Percentiles rank a stretch among this genome's conserved stretches.
These are phyloP conservation scores for Thyridium curvatum DNA, from an alignment of 2,329 filamentous ascomycete species.

Conservation along the genomic window DNA sequence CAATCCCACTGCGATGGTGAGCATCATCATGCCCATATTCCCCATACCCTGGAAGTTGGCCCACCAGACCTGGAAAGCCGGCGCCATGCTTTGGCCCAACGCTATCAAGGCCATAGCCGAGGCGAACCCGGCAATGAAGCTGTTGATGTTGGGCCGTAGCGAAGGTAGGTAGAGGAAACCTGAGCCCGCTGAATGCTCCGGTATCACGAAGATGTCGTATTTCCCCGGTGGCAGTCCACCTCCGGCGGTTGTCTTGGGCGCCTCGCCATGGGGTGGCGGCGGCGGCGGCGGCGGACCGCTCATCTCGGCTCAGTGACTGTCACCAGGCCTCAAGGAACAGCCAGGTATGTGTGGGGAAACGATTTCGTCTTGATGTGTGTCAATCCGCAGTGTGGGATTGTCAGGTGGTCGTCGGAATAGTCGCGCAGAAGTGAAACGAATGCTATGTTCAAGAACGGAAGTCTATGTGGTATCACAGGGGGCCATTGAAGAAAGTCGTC, in stretches of 20 bases:
- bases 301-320: conserved; percentile 22
- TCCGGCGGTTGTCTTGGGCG: conserved; percentile 58
- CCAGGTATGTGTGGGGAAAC: neutral
- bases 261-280: conserved; percentile 78
- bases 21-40: conserved; percentile 64
- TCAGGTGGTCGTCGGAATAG: neutral
- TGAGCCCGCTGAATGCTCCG: conserved; percentile 79
- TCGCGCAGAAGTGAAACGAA: neutral
- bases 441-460: conserved; percentile 11
- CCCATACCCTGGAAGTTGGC: conserved; percentile 63
- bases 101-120: conserved; percentile 67
- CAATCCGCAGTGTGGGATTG: neutral
- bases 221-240: conserved; percentile 72
- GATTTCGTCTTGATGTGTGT: neutral
- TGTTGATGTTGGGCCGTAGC: conserved; percentile 77
- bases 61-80: conserved; percentile 70
- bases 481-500: conserved; percentile 23
- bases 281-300: conserved; percentile 67
- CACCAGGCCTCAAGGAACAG: neutral
- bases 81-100: conserved; percentile 67
- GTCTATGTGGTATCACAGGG: conserved; percentile 27
- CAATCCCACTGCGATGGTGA: conserved; percentile 68
- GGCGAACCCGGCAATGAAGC: conserved; percentile 81
- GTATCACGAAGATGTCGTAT: conserved; percentile 97
- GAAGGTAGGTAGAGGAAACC: conserved; percentile 96